These are phyloP conservation scores for Laguncularia racemosa DNA, from an alignment of 345 rosid species.

Conservation along the genomic window DNA sequence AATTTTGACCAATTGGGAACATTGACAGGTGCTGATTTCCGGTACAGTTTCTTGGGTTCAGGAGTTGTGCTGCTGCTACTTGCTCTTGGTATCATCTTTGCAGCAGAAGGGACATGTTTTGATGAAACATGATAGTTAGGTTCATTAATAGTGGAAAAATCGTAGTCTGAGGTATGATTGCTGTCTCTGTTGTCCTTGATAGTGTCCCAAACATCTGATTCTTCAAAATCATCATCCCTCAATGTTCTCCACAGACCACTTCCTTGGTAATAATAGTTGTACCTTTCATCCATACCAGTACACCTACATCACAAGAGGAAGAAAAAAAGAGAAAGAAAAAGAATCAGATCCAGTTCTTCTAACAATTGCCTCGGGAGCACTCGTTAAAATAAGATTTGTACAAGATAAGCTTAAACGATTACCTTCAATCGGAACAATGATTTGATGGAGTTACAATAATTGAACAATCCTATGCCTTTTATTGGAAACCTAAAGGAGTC, in stretches of 20 bases:
- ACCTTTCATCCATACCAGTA: slow-evolving; percentile 14
- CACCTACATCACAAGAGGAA: neutral
- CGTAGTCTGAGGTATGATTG: neutral
- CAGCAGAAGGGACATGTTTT: slow-evolving; percentile 29
- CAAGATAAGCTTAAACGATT: no score
- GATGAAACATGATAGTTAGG: slow-evolving; percentile 16
- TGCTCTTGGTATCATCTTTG: slow-evolving; percentile 46
- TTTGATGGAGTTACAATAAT: no score
- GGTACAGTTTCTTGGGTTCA: slow-evolving; percentile 22
- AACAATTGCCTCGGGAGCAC: no score
- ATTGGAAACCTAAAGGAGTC: no score
- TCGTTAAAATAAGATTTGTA: no score
- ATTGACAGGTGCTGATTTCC: slow-evolving; percentile 64
- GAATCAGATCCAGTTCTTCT: neutral
- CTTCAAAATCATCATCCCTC: slow-evolving; percentile 34
- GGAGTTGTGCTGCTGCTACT: slow-evolving; percentile 8
- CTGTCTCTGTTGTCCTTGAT: slow-evolving; percentile 26
- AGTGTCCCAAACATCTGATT: slow-evolving; percentile 37
- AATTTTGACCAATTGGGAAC: slow-evolving; percentile 67
- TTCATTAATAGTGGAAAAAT: slow-evolving; percentile 10
- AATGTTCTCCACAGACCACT: slow-evolving; percentile 25
- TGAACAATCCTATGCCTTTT: no score
- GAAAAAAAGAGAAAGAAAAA: neutral
- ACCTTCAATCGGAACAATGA: no score
- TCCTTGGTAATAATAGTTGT: slow-evolving; percentile 11